Percentiles rank a stretch among this genome's conserved stretches.
These are phyloP conservation scores for Lactarius quietus DNA, from an alignment of 768 basidiomycete genomes.

Conservation along the genomic window DNA sequence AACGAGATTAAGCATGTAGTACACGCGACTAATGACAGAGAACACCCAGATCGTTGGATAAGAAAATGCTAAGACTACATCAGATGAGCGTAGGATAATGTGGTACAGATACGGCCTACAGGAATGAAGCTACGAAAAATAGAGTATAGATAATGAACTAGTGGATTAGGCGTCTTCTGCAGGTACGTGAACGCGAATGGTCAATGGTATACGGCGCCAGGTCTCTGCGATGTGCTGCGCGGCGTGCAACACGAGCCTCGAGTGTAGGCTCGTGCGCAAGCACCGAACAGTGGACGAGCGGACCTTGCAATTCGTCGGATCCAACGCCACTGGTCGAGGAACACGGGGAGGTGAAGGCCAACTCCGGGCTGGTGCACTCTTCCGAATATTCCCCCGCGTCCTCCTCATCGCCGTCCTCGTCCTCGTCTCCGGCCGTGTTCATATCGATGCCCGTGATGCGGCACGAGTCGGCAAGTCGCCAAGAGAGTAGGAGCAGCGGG, in stretches of 20 bases:
- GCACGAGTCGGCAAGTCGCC: constrained; percentile 11
- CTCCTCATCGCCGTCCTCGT: background rate
- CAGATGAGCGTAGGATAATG: background rate
- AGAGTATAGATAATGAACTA: background rate
- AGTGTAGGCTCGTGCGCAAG: background rate
- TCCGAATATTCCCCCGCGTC: background rate
- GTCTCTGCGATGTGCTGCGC: constrained; percentile 5
- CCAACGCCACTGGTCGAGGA: background rate
- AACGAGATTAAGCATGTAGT: background rate
- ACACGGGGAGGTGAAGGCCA: background rate
- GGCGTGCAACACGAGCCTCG: constrained; percentile 6
- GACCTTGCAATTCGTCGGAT: background rate
- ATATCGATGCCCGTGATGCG: constrained; percentile 3
- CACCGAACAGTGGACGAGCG: background rate
- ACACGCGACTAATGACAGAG: background rate
- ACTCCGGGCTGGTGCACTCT: background rate
- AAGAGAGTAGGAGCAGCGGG: constrained; percentile 19
- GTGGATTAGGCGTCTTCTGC: background rate
- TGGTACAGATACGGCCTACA: background rate
- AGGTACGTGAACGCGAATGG: background rate
- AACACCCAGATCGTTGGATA: background rate
- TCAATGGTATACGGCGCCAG: constrained; percentile 5
- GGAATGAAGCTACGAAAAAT: background rate
- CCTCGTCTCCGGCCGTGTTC: background rate
- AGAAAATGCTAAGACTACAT: background rate